Base-by-base conservation (phyloP, 75 land plant species). In the Cunninghamia lanceolata region DNA sequence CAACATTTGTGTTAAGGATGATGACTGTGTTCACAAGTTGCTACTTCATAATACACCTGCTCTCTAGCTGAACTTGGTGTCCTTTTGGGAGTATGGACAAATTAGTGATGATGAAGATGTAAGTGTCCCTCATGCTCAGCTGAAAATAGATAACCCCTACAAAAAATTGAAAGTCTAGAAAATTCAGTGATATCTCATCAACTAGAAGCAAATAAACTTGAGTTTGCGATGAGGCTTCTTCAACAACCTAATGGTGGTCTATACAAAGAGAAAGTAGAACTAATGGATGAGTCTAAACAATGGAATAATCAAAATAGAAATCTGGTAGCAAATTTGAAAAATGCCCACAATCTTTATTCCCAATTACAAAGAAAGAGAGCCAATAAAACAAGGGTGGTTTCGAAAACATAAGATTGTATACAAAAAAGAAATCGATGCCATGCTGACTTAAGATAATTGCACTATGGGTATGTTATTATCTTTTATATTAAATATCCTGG, bases 161-260 rank as follows among this genome's bases (percentile, higher is more conserved):
- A 90, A 83, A 90, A 88, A 84, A 91, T 86, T 85, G 82, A 81
- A 10, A 21, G 85, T 9, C 47, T 92, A 43, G 95, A 92, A 81
- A 89, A 68, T 78, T 92, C 91, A 9, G 83, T 91, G 1, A 85
- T 90, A 56, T 89, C 90, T 88, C 85, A 89, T 85, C 88, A 66
- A 75, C 87, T 30, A 74, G 94, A 94, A 54, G 35, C 90, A 40
- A 89, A 90, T 56, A 85, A 15, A 3, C 35, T 84, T 7, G 87
- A 89, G 75, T 88, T 42, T 66, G 91, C 88, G 83, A 47, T 93
- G 4, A 88, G 87, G 52, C 75, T 21, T 6, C 84, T 91, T 50
- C 91, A 93, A 59, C 90, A 91, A 75, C 87, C 86, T n/a, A 88
- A 84, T 66, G 91, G 82, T 30, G 66, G 86, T 79, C 88, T 90